phyloP scores from a whole-genome alignment of 2,329 filamentous ascomycete genomes.

The Curvularia lunata region DNA sequence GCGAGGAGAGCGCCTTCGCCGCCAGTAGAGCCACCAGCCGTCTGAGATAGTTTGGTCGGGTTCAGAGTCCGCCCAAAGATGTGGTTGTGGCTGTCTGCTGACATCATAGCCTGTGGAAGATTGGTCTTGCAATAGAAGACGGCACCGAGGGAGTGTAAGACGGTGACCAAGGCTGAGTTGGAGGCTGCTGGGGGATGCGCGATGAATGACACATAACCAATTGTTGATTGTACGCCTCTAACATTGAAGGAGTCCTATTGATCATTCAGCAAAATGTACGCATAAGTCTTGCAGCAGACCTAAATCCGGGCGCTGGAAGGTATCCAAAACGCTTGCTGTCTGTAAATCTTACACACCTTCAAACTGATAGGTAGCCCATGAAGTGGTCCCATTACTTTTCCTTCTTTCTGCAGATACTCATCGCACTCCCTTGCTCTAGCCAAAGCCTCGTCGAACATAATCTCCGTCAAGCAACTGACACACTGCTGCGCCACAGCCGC shows the following conservation, averaged over 20 bases:
- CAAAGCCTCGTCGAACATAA: conserved; percentile 53
- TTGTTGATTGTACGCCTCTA: conserved; percentile 62
- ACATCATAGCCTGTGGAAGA: conserved; percentile 57
- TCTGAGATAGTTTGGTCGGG: conserved; percentile 65
- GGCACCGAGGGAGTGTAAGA: conserved; percentile 52
- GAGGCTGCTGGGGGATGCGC: conserved; percentile 37
- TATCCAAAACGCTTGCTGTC: not conserved
- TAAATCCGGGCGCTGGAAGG: not conserved
- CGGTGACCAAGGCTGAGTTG: conserved; percentile 47
- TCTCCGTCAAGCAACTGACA: conserved; percentile 56
- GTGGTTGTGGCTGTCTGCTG: conserved; percentile 64
- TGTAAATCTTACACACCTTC: conserved; percentile 48
- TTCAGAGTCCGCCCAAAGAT: conserved; percentile 68
- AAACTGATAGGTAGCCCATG: conserved; percentile 63
- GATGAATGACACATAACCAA: conserved; percentile 62
- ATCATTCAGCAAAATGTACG: not conserved
- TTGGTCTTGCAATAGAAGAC: conserved; percentile 63
- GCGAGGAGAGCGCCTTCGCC: conserved; percentile 68
- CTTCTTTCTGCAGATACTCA: conserved; percentile 44
- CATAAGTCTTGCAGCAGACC: not conserved
- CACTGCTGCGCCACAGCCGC: conserved; percentile 65
- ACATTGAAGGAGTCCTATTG: conserved; percentile 66
- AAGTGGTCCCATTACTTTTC: conserved; percentile 56
- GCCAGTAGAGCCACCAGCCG: conserved; percentile 69
- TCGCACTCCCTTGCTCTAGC: conserved; percentile 49